These are phyloP conservation scores for Paecilomyces formosus DNA, from an alignment of 2,329 filamentous ascomycete species.

Conservation along the genomic window DNA sequence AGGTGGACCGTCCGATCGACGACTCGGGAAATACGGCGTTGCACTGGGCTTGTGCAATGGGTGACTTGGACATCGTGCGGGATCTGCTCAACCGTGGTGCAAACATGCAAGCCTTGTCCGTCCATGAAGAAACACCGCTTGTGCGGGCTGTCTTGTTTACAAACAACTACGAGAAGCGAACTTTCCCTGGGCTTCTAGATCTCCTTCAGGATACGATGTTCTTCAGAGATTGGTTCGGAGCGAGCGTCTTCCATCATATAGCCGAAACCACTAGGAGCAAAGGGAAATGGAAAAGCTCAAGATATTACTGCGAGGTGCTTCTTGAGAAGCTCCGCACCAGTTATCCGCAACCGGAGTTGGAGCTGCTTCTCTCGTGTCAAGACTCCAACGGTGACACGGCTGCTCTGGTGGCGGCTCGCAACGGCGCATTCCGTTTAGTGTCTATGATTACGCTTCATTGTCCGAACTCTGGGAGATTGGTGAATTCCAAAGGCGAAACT, in stretches of 20 bases:
- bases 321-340: slow-evolving; percentile 78
- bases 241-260: slow-evolving; percentile 90
- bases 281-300: slow-evolving; percentile 78
- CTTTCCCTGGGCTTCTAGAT: slow-evolving; percentile 76
- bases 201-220: slow-evolving; percentile 77
- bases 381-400: slow-evolving; percentile 88
- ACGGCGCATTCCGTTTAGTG: slow-evolving; percentile 72
- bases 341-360: slow-evolving; percentile 67
- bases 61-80: slow-evolving; percentile 83
- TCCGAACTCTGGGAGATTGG: slow-evolving; percentile 68
- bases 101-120: slow-evolving; percentile 61
- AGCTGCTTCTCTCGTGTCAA: slow-evolving; percentile 70
- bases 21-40: slow-evolving; percentile 86
- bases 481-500: slow-evolving; percentile 72
- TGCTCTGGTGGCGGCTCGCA: slow-evolving; percentile 77
- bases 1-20: slow-evolving; percentile 88
- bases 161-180: slow-evolving; percentile 91
- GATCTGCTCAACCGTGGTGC: slow-evolving; percentile 78
- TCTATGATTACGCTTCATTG: slow-evolving; percentile 64
- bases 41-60: slow-evolving; percentile 98
- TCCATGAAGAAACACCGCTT: slow-evolving; percentile 74
- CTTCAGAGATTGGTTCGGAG: slow-evolving; percentile 69
- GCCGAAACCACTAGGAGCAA: slow-evolving; percentile 79
- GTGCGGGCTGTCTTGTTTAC: slow-evolving; percentile 95
- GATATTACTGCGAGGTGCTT: slow-evolving; percentile 89